These are phyloP conservation scores for Fusarium metavorans DNA, from an alignment of 2,329 filamentous ascomycete species.

Conservation along the genomic window DNA sequence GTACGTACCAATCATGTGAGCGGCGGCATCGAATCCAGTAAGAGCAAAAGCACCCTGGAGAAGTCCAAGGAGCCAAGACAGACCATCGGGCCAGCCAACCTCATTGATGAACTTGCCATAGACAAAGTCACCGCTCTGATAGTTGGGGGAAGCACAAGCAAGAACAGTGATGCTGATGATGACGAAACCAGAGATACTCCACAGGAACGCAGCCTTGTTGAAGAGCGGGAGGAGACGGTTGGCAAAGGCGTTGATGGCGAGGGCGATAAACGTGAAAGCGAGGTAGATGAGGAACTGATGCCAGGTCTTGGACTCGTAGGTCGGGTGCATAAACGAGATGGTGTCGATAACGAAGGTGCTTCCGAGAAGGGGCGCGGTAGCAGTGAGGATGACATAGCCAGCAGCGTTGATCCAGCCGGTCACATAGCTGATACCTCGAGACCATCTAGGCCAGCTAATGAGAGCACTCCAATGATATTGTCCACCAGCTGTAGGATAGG, in stretches of 20 bases:
- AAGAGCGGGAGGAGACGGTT: conserved; percentile 68
- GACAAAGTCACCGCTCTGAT: conserved; percentile 73
- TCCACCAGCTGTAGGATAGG: conserved; percentile 70
- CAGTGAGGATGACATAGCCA: conserved; percentile 78
- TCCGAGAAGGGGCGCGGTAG: conserved; percentile 75
- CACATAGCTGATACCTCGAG: conserved; percentile 74
- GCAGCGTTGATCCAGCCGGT: conserved; percentile 80
- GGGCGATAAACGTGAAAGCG: conserved; percentile 70
- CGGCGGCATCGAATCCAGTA: conserved; percentile 62
- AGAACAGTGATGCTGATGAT: conserved; percentile 78
- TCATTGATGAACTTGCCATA: conserved; percentile 76
- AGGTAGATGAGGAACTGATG: conserved; percentile 82
- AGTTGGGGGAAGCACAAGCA: conserved; percentile 74
- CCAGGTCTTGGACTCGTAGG: conserved; percentile 70
- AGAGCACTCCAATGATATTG: conserved; percentile 81
- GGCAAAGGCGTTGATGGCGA: conserved; percentile 75
- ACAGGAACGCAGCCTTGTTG: conserved; percentile 77
- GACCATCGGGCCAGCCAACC: conserved; percentile 76
- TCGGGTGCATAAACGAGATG: conserved; percentile 70
- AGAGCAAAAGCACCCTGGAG: conserved; percentile 64
- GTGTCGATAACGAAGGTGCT: conserved; percentile 75
- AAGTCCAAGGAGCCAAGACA: conserved; percentile 68
- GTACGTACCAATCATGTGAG: conserved; percentile 51
- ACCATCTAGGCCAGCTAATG: conserved; percentile 70
- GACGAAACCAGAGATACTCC: conserved; percentile 76